Conservation (phyloP, 192 early-diverging fungal genomes). For the Chytriomyces confervae region DNA sequence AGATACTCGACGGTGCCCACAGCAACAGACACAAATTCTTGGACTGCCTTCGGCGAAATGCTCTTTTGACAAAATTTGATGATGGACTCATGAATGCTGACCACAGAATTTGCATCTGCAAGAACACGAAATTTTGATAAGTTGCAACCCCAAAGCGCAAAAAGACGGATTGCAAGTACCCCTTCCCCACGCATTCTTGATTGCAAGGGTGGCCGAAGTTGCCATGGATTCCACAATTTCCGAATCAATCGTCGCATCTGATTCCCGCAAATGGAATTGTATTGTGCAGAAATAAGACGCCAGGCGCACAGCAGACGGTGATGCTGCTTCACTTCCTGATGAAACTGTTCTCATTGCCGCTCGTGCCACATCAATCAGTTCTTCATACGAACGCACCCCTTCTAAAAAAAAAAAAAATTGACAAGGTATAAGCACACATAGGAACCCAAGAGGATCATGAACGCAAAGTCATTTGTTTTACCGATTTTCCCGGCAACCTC, state of each 20-base stretch:
- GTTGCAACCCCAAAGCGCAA: background rate
- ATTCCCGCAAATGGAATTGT: no score
- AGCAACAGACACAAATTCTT: background rate
- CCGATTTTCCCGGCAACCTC: background rate
- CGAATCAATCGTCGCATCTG: no score
- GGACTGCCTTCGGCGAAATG: background rate
- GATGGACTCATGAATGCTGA: background rate
- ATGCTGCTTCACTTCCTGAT: no score
- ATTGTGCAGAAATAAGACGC: no score
- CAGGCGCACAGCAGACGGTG: no score
- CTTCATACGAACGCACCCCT: no score
- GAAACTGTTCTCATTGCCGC: no score
- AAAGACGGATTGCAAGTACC: background rate
- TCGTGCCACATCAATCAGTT: no score
- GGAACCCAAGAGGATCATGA: background rate
- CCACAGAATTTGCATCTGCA: constrained; percentile 5
- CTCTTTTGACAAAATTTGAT: background rate
- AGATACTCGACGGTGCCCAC: background rate
- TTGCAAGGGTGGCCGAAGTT: no score
- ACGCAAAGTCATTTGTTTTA: background rate
- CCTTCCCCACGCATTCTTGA: constrained; percentile 6
- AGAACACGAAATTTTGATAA: background rate
- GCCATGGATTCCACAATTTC: no score
- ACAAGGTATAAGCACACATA: background rate
- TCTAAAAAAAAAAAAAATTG: background rate